Conservation (phyloP, 2,329 filamentous ascomycete genomes). For the Emergomyces africanus region DNA sequence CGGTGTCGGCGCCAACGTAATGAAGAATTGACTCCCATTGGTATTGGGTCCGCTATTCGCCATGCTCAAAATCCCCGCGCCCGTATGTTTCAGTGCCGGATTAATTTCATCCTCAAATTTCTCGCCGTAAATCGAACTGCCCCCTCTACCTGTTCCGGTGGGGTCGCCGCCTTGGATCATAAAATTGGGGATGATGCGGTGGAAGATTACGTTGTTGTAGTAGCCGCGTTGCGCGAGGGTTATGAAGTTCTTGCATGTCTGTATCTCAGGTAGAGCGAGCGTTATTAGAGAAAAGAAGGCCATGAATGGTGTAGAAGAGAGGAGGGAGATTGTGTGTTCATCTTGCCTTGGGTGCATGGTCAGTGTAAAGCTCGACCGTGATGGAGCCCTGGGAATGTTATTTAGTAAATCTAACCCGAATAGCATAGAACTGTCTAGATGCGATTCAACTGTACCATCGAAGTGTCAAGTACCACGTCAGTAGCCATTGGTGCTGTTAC, state of each 20-base stretch:
- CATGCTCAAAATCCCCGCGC: slow-evolving; percentile 90
- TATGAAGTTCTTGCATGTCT: slow-evolving; percentile 77
- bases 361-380: slow-evolving; percentile 75
- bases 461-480: slow-evolving; percentile 69
- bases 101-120: slow-evolving; percentile 91
- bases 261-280: slow-evolving; percentile 5
- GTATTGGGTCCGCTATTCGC: slow-evolving; percentile 88
- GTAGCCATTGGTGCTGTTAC: slow-evolving; percentile 50
- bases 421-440: neutral
- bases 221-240: slow-evolving; percentile 71
- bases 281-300: neutral
- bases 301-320: neutral
- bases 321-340: neutral
- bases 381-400: slow-evolving; percentile 57
- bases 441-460: slow-evolving; percentile 48
- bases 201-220: slow-evolving; percentile 77
- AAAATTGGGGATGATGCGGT: slow-evolving; percentile 90
- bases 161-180: slow-evolving; percentile 96
- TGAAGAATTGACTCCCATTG: slow-evolving; percentile 92
- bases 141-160: slow-evolving; percentile 83
- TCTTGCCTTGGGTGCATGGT: slow-evolving; percentile 61
- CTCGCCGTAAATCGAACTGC: slow-evolving; percentile 78
- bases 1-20: slow-evolving; percentile 85
- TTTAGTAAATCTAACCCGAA: neutral
- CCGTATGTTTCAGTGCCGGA: slow-evolving; percentile 70